A percentile compares a stretch with the other conserved stretches of the same genome.
phyloP scores from a whole-genome alignment of 2,329 filamentous ascomycete genomes.

The Hymenoscyphus linearis region DNA sequence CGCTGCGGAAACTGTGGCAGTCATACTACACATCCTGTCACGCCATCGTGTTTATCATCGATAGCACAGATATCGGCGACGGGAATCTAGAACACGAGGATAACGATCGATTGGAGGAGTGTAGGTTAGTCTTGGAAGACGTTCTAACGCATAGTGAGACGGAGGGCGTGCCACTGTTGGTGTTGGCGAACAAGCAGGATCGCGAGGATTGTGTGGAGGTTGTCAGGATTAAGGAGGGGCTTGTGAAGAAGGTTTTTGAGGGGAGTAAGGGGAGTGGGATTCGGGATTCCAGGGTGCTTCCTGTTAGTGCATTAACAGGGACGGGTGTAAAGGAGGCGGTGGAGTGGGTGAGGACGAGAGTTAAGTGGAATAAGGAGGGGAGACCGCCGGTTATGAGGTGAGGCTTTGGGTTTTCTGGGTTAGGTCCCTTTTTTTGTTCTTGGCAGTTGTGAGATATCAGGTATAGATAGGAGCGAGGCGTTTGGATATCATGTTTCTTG shows the following conservation, averaged over 20 bases:
- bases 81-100: conserved; percentile 43
- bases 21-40: conserved; percentile 92
- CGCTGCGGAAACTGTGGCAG: conserved; percentile 86
- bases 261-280: conserved; percentile 83
- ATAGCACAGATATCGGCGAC: conserved; percentile 89
- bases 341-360: conserved; percentile 89
- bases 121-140: conserved; percentile 80
- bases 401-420: not conserved
- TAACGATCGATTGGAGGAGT: conserved; percentile 72
- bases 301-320: conserved; percentile 83
- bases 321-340: conserved; percentile 89
- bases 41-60: conserved; percentile 96
- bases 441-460: not conserved
- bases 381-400: conserved; percentile 89
- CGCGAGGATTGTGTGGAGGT: conserved; percentile 96
- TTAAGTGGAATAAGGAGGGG: conserved; percentile 95
- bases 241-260: conserved; percentile 94
- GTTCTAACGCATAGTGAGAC: conserved; percentile 84
- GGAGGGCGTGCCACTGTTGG: conserved; percentile 83
- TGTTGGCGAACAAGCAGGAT: conserved; percentile 97
- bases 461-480: conserved; percentile 15
- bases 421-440: conserved; percentile 1
- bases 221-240: conserved; percentile 91
- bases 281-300: conserved; percentile 84
- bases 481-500: conserved; percentile 9